Percentiles rank a stretch among this genome's conserved stretches.
Conservation (phyloP, 129 eudicot genomes). For the Centrapalus pauciflorus region DNA sequence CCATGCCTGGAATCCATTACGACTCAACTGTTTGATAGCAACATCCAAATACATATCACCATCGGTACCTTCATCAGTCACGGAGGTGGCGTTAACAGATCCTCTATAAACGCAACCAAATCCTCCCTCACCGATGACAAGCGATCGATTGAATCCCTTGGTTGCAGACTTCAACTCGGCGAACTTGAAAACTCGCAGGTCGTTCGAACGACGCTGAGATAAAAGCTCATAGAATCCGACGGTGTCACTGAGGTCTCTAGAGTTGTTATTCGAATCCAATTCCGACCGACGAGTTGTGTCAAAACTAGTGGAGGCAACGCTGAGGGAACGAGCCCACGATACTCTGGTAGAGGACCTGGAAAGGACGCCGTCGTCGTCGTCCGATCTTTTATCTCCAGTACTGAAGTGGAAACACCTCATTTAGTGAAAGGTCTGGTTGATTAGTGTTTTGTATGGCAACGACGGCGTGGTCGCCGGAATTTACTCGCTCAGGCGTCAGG, state of each 20-base stretch:
- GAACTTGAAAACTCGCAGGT: constrained; percentile 62
- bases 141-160: constrained; percentile 52
- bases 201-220: constrained; percentile 53
- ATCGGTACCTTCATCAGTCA: constrained; percentile 18
- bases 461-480: constrained; percentile 7
- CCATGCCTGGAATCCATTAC: constrained; percentile 95
- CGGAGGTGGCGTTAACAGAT: constrained; percentile 18
- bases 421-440: neutral
- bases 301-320: constrained; percentile 53
- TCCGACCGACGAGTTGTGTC: constrained; percentile 59
- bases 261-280: constrained; percentile 35
- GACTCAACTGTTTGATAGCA: constrained; percentile 84
- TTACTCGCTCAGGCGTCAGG: neutral
- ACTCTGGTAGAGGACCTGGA: constrained; percentile 48
- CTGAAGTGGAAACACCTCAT: constrained; percentile 89
- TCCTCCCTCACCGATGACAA: constrained; percentile 87
- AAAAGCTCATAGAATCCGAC: constrained; percentile 43
- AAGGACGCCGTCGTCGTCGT: constrained; percentile 27
- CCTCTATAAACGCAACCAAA: constrained; percentile 86
- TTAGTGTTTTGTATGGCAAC: neutral
- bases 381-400: constrained; percentile 24
- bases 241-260: constrained; percentile 38
- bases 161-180: constrained; percentile 73
- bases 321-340: constrained; percentile 81
- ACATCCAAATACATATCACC: constrained; percentile 48